Evolutionary conservation across 2,329 filamentous ascomycete species (phyloP), one percentile per base, ranked within the genome.

Genomic region (Byssochlamys sp.): DNA sequence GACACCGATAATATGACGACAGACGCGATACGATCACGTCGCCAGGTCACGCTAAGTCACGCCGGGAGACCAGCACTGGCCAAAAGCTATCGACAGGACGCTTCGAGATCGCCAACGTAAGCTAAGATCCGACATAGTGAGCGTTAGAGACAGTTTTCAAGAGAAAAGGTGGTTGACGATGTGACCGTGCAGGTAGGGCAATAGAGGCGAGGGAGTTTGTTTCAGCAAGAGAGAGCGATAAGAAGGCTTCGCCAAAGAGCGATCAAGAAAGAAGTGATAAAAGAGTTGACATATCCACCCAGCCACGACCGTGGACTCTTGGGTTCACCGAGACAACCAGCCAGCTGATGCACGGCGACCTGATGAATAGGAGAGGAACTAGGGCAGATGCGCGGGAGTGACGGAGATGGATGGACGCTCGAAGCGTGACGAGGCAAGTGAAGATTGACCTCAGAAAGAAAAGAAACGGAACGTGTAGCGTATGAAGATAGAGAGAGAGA

Each of bases 41-140:
- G 24, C 52, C 39, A 24, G 39, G 29, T 31, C n/a, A 27, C 53
- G 39, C 49, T 58, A 61, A 57, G 58, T 62, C 55, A 55, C 55
- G 10, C 56, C 51, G 25, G 53, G 54, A 52, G 52, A 29, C 58
- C 54, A 57, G 19, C 57, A 48, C 54, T 24, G 35, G 50, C n/a
- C 31, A 57, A 51, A 55, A 52, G 14, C 9, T 57, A 56, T 60
- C 25, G 50, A 35, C 55, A 31, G 57, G 28, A 25, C 31, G 45
- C 53, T 51, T 55, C 52, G 48, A 55, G 52, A 57, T 55, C 58
- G 60, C 55, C 57, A 58, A 59, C 52, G 55, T 62, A 62, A 70
- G 71, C 72, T 75, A 74, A 67, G 64, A 67, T 60, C 65, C 64
- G 63, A 65, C 62, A 73, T 67, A 58, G 67, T 71, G 67, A 73